Conservation (phyloP, 2,329 filamentous ascomycete genomes). For the Pseudocercospora macadamiae region DNA sequence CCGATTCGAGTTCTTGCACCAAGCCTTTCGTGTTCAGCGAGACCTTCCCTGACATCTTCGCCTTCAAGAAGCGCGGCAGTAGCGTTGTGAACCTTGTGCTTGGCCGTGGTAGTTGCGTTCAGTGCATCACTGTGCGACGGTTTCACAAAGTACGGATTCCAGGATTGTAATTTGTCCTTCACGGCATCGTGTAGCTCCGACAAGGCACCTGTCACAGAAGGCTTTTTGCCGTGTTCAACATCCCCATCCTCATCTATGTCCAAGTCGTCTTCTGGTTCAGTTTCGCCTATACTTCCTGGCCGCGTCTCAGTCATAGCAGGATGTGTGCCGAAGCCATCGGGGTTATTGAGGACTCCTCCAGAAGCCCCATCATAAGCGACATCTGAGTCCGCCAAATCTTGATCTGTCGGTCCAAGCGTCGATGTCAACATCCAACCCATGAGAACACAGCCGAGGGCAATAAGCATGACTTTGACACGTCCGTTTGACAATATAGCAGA, state of each 20-base stretch:
- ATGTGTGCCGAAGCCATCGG: conserved; percentile 26
- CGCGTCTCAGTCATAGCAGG: conserved; percentile 3
- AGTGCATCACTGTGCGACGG: neutral
- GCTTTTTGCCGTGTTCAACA: conserved; percentile 19
- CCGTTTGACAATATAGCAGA: conserved; percentile 24
- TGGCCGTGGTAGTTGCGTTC: neutral
- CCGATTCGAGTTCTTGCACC: conserved; percentile 40
- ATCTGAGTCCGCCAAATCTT: conserved; percentile 10
- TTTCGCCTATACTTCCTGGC: conserved; percentile 25
- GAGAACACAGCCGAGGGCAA: conserved; percentile 32
- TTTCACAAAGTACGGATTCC: conserved; percentile 31
- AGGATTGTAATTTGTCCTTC: conserved; percentile 36
- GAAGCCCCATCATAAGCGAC: conserved; percentile 24
- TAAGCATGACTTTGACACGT: conserved; percentile 29
- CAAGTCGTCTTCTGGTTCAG: conserved; percentile 20
- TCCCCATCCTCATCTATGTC: conserved; percentile 8
- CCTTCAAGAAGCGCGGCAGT: conserved; percentile 10
- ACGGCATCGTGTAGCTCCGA: conserved; percentile 39
- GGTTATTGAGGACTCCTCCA: conserved; percentile 29
- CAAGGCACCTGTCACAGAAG: conserved; percentile 38
- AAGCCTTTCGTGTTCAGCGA: conserved; percentile 33
- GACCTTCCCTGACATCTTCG: conserved; percentile 31
- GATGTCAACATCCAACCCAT: conserved; percentile 38
- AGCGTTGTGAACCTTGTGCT: conserved; percentile 4
- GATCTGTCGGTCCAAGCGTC: conserved; percentile 25